Base-by-base conservation (phyloP, 306 rosid genomes). In the Prosopis cineraria region DNA sequence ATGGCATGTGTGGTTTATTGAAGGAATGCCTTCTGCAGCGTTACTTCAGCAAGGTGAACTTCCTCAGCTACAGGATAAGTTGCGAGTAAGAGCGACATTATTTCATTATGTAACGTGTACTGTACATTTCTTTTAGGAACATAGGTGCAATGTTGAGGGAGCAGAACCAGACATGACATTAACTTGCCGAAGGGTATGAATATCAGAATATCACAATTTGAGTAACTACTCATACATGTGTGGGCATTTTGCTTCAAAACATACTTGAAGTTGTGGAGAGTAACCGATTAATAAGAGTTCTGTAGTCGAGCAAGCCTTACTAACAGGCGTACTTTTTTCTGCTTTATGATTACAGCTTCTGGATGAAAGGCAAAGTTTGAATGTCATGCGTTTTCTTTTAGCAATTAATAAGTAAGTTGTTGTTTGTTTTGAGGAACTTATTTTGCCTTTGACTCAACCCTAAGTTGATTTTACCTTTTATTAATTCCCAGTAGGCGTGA, bases 11-110 rank as follows among this genome's bases (percentile, higher is more conserved):
- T 34, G 83, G 88, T 76, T 80, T 93, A 55, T 76, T 90, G 82
- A 93, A 93, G 92, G 96, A 93, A 80, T 90, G 96, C 85, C 96
- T 93, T 62, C 89, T 93, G 72, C 93, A 90, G 78, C 96, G 97
- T 37, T 90, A 93, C 85, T 93, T 93, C 77, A 89, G 96, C 66
- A 90, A 90, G 93, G 97, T 92, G 83, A 43, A 16, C 73, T 34
- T 73, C 82, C 50, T 77, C 52, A 63, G 53, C 73, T 64, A 22
- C 64, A 11, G 41, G 19, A 36, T 40, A 41, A 29, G 33, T 37
- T 66, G 50, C 34, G 72, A 53, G 56, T 14, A 24, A 55, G 71
- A 63, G 29, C 43, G 31, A 14, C 30, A 3, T 69, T 36, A 55
- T 53, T 73, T 80, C 66, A 55, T 12, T 4, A 47, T 44, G 22